Evolutionary conservation across 2,329 filamentous ascomycete genomes (phyloP).

Genomic region (Aspergillus fischeri): DNA sequence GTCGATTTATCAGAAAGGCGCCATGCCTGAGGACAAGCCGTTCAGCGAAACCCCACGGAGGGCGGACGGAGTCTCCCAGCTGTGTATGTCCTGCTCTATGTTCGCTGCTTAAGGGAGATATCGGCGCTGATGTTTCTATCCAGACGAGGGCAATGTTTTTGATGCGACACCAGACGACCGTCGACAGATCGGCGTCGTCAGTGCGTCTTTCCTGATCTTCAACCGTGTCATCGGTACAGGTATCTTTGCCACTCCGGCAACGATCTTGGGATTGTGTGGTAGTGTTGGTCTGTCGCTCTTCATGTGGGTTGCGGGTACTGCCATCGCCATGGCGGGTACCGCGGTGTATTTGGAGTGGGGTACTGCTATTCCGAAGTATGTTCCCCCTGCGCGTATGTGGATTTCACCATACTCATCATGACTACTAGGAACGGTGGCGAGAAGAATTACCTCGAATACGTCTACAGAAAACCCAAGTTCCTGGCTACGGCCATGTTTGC

Average conservation of each 20-base stretch:
- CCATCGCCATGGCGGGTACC: slow-evolving; percentile 45
- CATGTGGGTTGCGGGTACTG: slow-evolving; percentile 47
- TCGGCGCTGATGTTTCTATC: slow-evolving; percentile 6
- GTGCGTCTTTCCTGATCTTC: slow-evolving; percentile 46
- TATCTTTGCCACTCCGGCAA: slow-evolving; percentile 48
- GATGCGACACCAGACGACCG: slow-evolving; percentile 33
- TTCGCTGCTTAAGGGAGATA: background rate
- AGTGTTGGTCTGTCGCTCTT: slow-evolving; percentile 47
- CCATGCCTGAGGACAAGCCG: slow-evolving; percentile 19
- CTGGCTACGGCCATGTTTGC: slow-evolving; percentile 53
- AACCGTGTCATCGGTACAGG: slow-evolving; percentile 49
- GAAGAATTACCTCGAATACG: slow-evolving; percentile 52
- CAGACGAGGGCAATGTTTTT: slow-evolving; percentile 36
- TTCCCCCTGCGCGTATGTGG: background rate
- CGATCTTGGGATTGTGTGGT: slow-evolving; percentile 42
- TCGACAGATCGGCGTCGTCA: slow-evolving; percentile 39
- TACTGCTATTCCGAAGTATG: slow-evolving; percentile 44
- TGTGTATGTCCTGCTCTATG: slow-evolving; percentile 23
- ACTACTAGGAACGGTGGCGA: slow-evolving; percentile 49
- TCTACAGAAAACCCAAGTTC: slow-evolving; percentile 49
- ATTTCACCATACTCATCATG: slow-evolving; percentile 8
- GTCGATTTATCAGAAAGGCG: slow-evolving; percentile 14
- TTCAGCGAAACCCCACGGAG: slow-evolving; percentile 21
- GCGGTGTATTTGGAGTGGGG: slow-evolving; percentile 48
- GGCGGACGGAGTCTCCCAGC: slow-evolving; percentile 29